Percentiles rank a stretch among this genome's conserved stretches.
Conservation (phyloP, 306 rosid genomes). For the Trifolium repens region DNA sequence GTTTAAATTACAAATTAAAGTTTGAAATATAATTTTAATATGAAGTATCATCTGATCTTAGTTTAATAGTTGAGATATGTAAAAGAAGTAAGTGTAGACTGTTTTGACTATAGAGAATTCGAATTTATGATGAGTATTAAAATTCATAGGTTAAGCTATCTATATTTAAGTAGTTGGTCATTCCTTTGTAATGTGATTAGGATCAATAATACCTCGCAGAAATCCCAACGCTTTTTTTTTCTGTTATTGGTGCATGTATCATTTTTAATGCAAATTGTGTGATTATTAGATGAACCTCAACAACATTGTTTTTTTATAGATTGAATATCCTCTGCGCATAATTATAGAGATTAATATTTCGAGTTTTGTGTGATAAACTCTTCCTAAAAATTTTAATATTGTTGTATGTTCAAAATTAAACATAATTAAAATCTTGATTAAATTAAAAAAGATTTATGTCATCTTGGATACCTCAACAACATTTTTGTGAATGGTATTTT, state of each 20-base stretch:
- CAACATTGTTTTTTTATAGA: too few species aligned
- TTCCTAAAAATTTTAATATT: too few species aligned
- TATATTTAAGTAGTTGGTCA: background rate
- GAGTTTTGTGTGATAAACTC: too few species aligned
- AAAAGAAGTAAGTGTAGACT: background rate
- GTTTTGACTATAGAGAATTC: background rate
- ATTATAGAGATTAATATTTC: too few species aligned
- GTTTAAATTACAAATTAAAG: background rate
- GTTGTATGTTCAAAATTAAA: too few species aligned
- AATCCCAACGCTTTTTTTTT: background rate
- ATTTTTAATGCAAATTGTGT: slow-evolving; percentile 11
- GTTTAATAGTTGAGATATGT: background rate
- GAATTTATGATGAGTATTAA: background rate
- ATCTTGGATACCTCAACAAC: background rate
- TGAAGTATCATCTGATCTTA: background rate
- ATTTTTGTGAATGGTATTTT: too few species aligned
- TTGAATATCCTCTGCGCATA: too few species aligned
- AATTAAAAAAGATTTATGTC: too few species aligned
- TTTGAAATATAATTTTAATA: background rate
- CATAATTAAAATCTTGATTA: too few species aligned
- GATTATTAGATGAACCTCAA: slow-evolving; percentile 8
- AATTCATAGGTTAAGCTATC: background rate
- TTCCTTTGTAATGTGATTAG: slow-evolving; percentile 17
- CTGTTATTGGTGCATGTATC: slow-evolving; percentile 9
- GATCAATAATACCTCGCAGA: background rate